Base-by-base conservation (phyloP, 345 rosid species). In the Citrus unshiu region DNA sequence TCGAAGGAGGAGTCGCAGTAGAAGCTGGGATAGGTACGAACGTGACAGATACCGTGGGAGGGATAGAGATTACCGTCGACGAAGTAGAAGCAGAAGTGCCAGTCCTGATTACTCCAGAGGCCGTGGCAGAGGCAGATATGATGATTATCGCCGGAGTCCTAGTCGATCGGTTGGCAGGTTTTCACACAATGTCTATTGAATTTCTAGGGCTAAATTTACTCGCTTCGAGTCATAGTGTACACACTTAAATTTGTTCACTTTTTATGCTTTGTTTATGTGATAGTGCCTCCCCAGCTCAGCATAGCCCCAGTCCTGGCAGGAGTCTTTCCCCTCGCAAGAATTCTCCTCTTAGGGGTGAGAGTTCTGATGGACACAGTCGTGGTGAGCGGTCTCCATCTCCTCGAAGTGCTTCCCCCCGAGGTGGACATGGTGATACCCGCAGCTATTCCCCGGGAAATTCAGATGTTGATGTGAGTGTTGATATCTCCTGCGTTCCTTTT, bases 11-110 rank as follows among this genome's bases (percentile, higher is more conserved):
- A 85, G 90, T 74, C 87, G 87, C 70, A 89, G 94, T 30, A 85
- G 89, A 80, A 89, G 95, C 77, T 75, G 46, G 43, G 91, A 89
- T 29, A 80, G 90, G 81, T 81, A 79, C 78, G 89, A 84, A 4
- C 89, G 81, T 77, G 91, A 88, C 9, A 86, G 84, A 78, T 74
- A 86, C 84, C 85, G 83, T 66, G 92, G 88, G 67, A 89, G 70
- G 81, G 89, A 85, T 68, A 87, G 85, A 77, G 89, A 88, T 76
- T 81, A 86, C 78, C 88, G 66, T 40, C 87, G 84, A 2, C 86
- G 85, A 57, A 88, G 93, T 67, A 87, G 89, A 88, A 89, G 91
- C 77, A 87, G 86, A 66, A 91, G 92, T 80, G 85, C 73, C 0
- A 90, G 95, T 68, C 93, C 89, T 63, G 89, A 83, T 72, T 77